phyloP scores from a whole-genome alignment of 2,329 filamentous ascomycete species.

The Cladosporium sp. region DNA sequence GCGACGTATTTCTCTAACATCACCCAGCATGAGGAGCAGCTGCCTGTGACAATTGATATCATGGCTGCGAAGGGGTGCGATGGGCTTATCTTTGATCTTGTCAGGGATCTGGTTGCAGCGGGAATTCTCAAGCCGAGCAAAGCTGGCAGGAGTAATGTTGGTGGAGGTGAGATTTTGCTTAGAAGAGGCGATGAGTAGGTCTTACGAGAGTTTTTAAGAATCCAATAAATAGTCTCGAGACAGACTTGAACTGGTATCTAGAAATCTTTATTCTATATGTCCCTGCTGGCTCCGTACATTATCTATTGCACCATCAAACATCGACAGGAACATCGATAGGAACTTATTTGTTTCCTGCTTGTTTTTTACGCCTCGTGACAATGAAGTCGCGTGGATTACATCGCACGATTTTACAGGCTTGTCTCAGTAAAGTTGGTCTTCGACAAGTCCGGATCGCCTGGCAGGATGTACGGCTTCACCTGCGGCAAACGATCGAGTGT shows the following conservation, averaged over 20 bases:
- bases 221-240: too few species aligned
- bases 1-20: conserved; percentile 44
- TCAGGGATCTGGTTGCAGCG: conserved; percentile 47
- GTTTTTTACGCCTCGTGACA: too few species aligned
- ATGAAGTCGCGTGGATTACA: too few species aligned
- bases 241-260: too few species aligned
- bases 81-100: conserved; percentile 53
- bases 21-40: conserved; percentile 46
- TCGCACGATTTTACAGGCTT: background rate
- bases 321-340: too few species aligned
- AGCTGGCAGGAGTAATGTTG: conserved; percentile 40
- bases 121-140: conserved; percentile 47
- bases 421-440: conserved; percentile 33
- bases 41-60: conserved; percentile 57
- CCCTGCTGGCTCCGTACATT: too few species aligned
- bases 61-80: conserved; percentile 59
- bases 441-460: conserved; percentile 34
- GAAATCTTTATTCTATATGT: too few species aligned
- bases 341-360: too few species aligned
- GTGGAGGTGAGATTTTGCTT: conserved; percentile 39
- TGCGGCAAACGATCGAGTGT: conserved; percentile 33
- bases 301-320: too few species aligned
- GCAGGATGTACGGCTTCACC: conserved; percentile 37
- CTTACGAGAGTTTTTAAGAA: background rate
- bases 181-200: conserved; percentile 14